Evolutionary conservation across 1,139 yeast genomes (phyloP).

Genomic region (Arxiozyma bovina): DNA sequence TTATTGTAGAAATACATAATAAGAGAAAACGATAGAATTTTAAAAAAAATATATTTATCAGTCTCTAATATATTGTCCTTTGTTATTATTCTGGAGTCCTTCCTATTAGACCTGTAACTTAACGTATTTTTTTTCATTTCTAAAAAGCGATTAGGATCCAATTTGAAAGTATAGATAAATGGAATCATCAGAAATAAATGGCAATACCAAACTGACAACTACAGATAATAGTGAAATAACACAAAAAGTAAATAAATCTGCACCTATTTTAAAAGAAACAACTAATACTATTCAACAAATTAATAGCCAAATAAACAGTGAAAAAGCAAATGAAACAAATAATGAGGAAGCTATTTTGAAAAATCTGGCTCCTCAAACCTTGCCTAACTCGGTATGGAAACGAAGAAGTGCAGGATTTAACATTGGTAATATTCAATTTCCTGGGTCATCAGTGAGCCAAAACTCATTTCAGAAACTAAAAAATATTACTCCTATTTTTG

Average conservation of each 20-base stretch:
- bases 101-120: no score
- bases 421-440: neutral
- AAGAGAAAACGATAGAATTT: no score
- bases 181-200: neutral
- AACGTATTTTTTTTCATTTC: no score
- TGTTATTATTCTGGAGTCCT: no score
- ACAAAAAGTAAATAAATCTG: neutral
- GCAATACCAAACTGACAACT: neutral
- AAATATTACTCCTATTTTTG: neutral
- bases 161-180: neutral
- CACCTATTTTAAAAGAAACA: neutral
- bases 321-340: neutral
- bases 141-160: neutral
- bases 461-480: neutral
- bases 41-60: no score
- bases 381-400: constrained; percentile 20
- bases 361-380: constrained; percentile 22
- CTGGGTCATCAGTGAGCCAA: neutral
- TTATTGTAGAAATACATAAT: no score
- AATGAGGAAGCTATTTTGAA: constrained; percentile 22
- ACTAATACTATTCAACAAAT: neutral
- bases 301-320: neutral
- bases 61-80: no score
- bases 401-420: neutral
- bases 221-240: neutral